Base-by-base conservation (phyloP, 2,329 filamentous ascomycete genomes). In the Periconia macrospinosa region DNA sequence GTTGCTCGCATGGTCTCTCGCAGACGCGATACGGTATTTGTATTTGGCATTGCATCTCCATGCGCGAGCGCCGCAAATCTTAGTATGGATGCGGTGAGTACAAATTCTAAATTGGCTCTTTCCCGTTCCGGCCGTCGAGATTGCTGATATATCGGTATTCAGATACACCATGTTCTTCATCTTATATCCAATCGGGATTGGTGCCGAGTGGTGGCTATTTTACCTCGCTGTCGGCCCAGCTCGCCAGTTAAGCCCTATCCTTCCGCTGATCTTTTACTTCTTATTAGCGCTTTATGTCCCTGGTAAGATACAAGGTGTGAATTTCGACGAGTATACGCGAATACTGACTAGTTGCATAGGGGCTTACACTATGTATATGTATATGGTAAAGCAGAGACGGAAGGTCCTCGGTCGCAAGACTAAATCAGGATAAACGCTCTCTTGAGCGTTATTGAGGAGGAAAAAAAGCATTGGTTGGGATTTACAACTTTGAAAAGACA, bases 191-290 rank as follows among this genome's bases (percentile, higher is more conserved):
- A 50, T 66, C 13, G 65, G 65, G 0, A 67, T 68, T n/a, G 57
- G 62, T 2, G 60, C 61, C 8, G 63, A 68, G 49, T 67, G 63
- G 62, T 66, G 62, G 65, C 43, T 68, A 45, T 51, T 68, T 48
- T 68, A 59, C 30, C 40, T 43, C 2, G 57, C 57, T 17, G 53
- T 63, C 11, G 57, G 46, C 13, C 58, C 57, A 2, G 58, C 45
- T 8, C 51, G 54, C 2, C 35, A 53, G 23, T 35, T 66, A 2
- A 65, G 51, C 35, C 15, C 45, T 2, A 23, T 50, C 2, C 49
- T 67, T 42, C 58, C 58, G 3, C 56, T 45, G 0, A 10, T 66
- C 1, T 66, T 63, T 15, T 68, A 63, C 43, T 62, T 62, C 15
- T 58, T 57, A 15, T 52, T 68, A 50, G 47, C 53, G 49, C 50